phyloP scores from a whole-genome alignment of 2,329 filamentous ascomycete genomes.

The Ceratocystis papillata region DNA sequence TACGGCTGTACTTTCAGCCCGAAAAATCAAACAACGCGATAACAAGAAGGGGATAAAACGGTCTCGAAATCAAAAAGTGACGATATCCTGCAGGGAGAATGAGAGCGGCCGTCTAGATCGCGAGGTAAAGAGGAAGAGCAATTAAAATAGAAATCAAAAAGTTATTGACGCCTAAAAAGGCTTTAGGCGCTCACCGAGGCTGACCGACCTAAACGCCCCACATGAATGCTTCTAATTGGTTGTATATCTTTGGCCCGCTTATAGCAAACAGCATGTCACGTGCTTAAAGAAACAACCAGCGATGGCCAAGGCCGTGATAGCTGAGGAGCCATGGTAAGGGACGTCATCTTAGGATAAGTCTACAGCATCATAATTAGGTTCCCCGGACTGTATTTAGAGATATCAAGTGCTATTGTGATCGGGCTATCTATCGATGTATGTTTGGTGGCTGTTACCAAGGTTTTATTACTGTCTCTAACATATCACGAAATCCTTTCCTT shows the following conservation, averaged over 20 bases:
- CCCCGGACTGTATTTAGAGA: too few relatives aligned
- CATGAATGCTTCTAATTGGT: neutral
- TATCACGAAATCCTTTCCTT: neutral
- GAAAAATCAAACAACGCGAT: neutral
- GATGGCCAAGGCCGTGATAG: neutral
- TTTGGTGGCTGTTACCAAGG: too few relatives aligned
- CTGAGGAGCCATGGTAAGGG: too few relatives aligned
- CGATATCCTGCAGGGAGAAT: neutral
- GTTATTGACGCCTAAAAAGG: too few relatives aligned
- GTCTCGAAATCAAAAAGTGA: neutral
- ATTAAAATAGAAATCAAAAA: too few relatives aligned
- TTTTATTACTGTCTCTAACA: neutral
- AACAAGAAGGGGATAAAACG: too few relatives aligned
- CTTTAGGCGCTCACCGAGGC: neutral
- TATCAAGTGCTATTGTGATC: too few relatives aligned
- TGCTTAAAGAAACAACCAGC: neutral
- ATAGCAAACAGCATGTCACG: conserved; percentile 6
- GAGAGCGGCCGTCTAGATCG: too few relatives aligned
- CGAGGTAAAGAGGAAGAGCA: too few relatives aligned
- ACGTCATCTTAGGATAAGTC: too few relatives aligned
- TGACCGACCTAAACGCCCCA: neutral
- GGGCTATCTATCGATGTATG: too few relatives aligned
- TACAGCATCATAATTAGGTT: too few relatives aligned
- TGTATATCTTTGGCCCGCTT: neutral
- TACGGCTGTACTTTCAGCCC: neutral